These are phyloP conservation scores for Staphylotrichum longicolle DNA, from an alignment of 495 filamentous ascomycete species.

Conservation along the genomic window DNA sequence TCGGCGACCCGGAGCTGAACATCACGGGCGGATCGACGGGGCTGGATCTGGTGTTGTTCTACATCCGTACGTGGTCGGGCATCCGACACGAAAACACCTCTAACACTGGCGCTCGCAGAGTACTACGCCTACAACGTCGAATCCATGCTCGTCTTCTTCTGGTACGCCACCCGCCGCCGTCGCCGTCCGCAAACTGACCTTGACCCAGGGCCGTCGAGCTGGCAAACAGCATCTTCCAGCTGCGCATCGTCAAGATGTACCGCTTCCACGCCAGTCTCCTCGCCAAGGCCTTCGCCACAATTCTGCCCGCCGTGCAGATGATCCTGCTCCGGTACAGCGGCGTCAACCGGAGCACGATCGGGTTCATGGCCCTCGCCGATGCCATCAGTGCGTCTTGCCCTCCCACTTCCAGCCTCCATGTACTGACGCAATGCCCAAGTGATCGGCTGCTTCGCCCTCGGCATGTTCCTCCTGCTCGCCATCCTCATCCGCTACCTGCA, in stretches of 20 bases:
- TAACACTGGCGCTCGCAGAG: conserved; percentile 30
- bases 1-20: conserved; percentile 44
- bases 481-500: conserved; percentile 49
- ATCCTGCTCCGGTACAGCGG: conserved; percentile 35
- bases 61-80: conserved; percentile 40
- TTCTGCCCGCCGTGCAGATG: conserved; percentile 41
- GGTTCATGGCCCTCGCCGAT: conserved; percentile 43
- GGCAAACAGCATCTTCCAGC: conserved; percentile 38
- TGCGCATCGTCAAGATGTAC: conserved; percentile 22
- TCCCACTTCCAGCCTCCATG: background rate
- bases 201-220: conserved; percentile 41
- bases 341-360: conserved; percentile 30
- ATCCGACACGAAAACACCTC: background rate
- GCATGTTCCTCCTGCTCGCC: conserved; percentile 40
- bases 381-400: conserved; percentile 37
- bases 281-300: conserved; percentile 37
- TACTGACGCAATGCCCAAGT: conserved; percentile 27
- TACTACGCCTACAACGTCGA: conserved; percentile 53
- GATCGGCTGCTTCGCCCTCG: conserved; percentile 40
- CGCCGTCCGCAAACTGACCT: conserved; percentile 2
- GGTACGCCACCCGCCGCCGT: conserved; percentile 25
- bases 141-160: conserved; percentile 47
- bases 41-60: conserved; percentile 46
- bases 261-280: conserved; percentile 32
- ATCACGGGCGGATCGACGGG: conserved; percentile 46